These are phyloP conservation scores for Wickerhamomyces silvicola DNA, from an alignment of 805 yeast species.

Conservation along the genomic window DNA sequence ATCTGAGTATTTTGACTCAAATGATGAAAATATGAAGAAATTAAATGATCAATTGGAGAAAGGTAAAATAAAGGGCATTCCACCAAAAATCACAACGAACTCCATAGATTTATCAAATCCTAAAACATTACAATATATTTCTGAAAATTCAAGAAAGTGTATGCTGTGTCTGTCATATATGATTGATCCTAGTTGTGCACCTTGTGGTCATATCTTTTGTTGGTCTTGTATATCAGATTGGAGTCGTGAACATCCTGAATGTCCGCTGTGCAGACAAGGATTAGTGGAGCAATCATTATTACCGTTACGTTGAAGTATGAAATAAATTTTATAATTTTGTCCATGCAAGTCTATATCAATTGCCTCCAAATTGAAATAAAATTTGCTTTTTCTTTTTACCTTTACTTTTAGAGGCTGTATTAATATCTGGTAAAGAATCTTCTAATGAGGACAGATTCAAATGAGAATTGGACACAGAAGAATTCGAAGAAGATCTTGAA, in stretches of 20 bases:
- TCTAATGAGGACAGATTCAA: slow-evolving; percentile 18
- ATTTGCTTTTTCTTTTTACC: slow-evolving; percentile 47
- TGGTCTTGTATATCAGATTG: slow-evolving; percentile 89
- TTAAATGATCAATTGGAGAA: slow-evolving; percentile 7
- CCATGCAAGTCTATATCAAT: slow-evolving; percentile 5
- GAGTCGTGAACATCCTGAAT: slow-evolving; percentile 81
- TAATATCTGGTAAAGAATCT: slow-evolving; percentile 17
- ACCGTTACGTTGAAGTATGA: slow-evolving; percentile 12
- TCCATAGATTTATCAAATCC: slow-evolving; percentile 55
- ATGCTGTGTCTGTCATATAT: slow-evolving; percentile 78
- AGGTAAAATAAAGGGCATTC: slow-evolving; percentile 8
- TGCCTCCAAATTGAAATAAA: slow-evolving; percentile 45
- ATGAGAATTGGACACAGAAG: slow-evolving; percentile 8
- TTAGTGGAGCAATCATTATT: slow-evolving; percentile 32
- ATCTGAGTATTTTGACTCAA: slow-evolving; percentile 3
- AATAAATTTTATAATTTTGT: not conserved
- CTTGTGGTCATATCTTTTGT: slow-evolving; percentile 91
- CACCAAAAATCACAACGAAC: slow-evolving; percentile 2
- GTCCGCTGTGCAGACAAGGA: slow-evolving; percentile 83
- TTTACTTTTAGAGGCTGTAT: slow-evolving; percentile 22
- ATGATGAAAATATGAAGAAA: slow-evolving; percentile 7
- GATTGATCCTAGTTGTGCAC: slow-evolving; percentile 77
- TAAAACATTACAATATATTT: slow-evolving; percentile 55
- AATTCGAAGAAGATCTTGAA: not conserved
- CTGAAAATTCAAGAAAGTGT: slow-evolving; percentile 66